These are phyloP conservation scores for Macrolepiota albuminosa DNA, from an alignment of 768 basidiomycete genomes.

Conservation along the genomic window DNA sequence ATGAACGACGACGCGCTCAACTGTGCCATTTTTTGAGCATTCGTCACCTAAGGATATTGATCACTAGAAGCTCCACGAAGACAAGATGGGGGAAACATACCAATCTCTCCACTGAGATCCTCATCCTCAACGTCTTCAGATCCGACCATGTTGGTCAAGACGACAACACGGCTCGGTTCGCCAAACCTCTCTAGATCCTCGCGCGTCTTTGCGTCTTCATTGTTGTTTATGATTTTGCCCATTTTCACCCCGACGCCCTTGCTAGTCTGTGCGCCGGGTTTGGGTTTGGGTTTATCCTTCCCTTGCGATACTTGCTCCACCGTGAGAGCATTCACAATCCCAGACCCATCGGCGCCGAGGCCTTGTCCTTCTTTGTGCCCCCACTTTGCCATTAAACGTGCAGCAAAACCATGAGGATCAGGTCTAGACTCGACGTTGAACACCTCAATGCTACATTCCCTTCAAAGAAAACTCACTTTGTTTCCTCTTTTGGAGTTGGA, in stretches of 20 bases:
- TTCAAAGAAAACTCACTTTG: slow-evolving; percentile 20
- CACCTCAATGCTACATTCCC: neutral
- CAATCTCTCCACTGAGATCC: slow-evolving; percentile 84
- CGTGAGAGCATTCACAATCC: slow-evolving; percentile 85
- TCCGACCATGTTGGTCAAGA: slow-evolving; percentile 87
- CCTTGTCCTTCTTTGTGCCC: slow-evolving; percentile 94
- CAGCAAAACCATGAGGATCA: slow-evolving; percentile 74
- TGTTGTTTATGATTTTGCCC: slow-evolving; percentile 88
- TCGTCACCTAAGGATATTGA: slow-evolving; percentile 61
- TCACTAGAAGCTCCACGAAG: neutral
- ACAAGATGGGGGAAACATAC: slow-evolving; percentile 33
- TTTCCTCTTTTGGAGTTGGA: slow-evolving; percentile 27
- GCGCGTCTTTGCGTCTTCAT: slow-evolving; percentile 72
- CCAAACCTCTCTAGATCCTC: slow-evolving; percentile 83
- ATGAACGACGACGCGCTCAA: slow-evolving; percentile 87
- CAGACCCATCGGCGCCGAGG: slow-evolving; percentile 76
- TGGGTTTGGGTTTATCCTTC: slow-evolving; percentile 35
- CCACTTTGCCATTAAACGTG: slow-evolving; percentile 92
- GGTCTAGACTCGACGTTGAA: slow-evolving; percentile 26
- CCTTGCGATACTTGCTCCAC: slow-evolving; percentile 61
- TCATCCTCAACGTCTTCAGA: slow-evolving; percentile 81
- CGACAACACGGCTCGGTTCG: slow-evolving; percentile 84
- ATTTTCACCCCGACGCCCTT: slow-evolving; percentile 51
- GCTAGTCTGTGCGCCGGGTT: slow-evolving; percentile 23
- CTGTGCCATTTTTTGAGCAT: slow-evolving; percentile 86